These are phyloP conservation scores for Anthostomella pinea DNA, from an alignment of 2,329 filamentous ascomycete species.

Conservation along the genomic window DNA sequence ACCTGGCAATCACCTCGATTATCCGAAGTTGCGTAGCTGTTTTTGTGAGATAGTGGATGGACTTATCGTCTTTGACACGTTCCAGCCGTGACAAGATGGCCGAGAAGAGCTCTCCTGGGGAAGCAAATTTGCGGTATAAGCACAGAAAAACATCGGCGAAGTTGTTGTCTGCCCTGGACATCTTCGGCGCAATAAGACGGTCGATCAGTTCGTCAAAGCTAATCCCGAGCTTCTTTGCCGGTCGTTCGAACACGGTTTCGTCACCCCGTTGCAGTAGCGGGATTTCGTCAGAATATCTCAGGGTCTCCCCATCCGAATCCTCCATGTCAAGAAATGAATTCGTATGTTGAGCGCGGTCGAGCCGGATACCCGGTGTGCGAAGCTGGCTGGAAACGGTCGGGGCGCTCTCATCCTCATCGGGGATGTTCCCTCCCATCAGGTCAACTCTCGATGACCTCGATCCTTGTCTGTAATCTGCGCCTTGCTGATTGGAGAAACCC, in stretches of 20 bases:
- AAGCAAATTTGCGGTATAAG: conserved; percentile 88
- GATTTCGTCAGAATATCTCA: conserved; percentile 63
- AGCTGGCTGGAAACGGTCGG: conserved; percentile 49
- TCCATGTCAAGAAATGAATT: conserved; percentile 65
- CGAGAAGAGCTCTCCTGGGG: conserved; percentile 73
- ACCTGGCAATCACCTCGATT: conserved; percentile 80
- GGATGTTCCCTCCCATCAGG: conserved; percentile 36
- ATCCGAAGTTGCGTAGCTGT: conserved; percentile 80
- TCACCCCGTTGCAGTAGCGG: conserved; percentile 66
- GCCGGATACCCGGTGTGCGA: conserved; percentile 50
- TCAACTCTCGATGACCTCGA: conserved; percentile 49
- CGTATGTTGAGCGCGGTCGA: conserved; percentile 43
- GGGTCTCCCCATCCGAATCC: conserved; percentile 67
- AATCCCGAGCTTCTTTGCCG: conserved; percentile 51
- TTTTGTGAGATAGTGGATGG: conserved; percentile 68
- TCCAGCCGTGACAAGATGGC: conserved; percentile 78
- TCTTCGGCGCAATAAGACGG: conserved; percentile 75
- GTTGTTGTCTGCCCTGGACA: conserved; percentile 84
- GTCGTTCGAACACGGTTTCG: conserved; percentile 56
- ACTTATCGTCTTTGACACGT: conserved; percentile 62
- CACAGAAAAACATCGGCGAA: conserved; percentile 88
- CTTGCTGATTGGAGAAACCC: conserved; percentile 49
- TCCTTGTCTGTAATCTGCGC: conserved; percentile 39
- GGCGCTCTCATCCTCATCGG: conserved; percentile 45
- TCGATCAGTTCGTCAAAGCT: conserved; percentile 75